Percentiles rank a stretch among this genome's conserved stretches.
phyloP scores from a whole-genome alignment of 225 moss, liverwort and hornwort genomes.

The Sphagnum contortum region DNA sequence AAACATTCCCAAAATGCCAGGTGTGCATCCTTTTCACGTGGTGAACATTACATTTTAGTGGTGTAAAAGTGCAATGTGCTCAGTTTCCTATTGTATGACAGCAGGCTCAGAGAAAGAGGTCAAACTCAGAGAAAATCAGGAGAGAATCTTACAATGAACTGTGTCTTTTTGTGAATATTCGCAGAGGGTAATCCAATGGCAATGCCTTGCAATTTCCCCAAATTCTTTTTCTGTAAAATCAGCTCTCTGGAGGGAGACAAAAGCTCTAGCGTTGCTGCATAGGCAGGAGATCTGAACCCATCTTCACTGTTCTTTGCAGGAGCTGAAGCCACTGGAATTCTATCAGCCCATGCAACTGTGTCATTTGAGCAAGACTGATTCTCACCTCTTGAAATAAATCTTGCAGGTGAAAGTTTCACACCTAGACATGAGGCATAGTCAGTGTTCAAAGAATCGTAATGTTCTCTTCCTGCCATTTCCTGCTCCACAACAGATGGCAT shows the following conservation, averaged over 20 bases:
- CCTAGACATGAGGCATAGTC: conserved; percentile 28
- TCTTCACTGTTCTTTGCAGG: conserved; percentile 23
- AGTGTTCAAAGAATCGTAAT: conserved; percentile 24
- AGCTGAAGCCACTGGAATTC: conserved; percentile 11
- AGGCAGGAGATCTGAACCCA: conserved; percentile 42
- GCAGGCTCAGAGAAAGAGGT: no score
- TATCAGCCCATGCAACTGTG: conserved; percentile 16
- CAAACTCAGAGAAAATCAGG: no score
- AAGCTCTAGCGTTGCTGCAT: conserved; percentile 45
- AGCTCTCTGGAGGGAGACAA: conserved; percentile 46
- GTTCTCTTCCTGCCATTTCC: conserved; percentile 30
- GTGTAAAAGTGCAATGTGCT: no score
- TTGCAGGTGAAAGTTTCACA: conserved; percentile 23
- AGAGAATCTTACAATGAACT: no score
- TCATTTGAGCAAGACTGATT: conserved; percentile 5
- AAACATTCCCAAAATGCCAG: conserved; percentile 2
- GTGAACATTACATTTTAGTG: no score
- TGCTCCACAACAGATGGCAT: conserved; percentile 30
- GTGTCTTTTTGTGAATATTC: no score
- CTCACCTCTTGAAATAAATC: conserved; percentile 18
- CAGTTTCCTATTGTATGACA: no score
- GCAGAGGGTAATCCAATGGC: conserved; percentile 24
- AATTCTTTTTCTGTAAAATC: conserved; percentile 19
- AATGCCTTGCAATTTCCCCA: conserved; percentile 14
- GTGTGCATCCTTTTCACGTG: no score